phyloP scores from a whole-genome alignment of 768 basidiomycete genomes.

The Suillus clintonianus region DNA sequence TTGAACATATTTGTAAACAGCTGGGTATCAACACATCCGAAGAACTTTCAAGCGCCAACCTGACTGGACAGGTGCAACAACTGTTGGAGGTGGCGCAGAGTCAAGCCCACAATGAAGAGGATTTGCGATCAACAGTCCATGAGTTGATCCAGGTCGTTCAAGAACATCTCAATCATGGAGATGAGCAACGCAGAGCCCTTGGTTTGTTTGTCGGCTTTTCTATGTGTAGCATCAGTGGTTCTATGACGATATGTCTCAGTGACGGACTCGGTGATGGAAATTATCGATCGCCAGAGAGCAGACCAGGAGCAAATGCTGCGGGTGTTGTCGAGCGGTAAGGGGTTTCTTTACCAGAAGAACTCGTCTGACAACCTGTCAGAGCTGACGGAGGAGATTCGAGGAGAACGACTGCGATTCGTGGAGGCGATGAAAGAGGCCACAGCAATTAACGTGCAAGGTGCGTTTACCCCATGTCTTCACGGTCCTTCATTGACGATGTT shows the following conservation, averaged over 20 bases:
- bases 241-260: slow-evolving; percentile 37
- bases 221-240: not conserved
- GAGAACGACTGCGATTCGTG: slow-evolving; percentile 82
- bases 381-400: slow-evolving; percentile 80
- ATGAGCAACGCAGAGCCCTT: slow-evolving; percentile 43
- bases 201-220: slow-evolving; percentile 27
- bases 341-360: not conserved
- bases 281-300: slow-evolving; percentile 69
- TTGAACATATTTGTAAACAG: slow-evolving; percentile 60
- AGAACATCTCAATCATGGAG: slow-evolving; percentile 39
- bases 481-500: not conserved
- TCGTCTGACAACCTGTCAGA: slow-evolving; percentile 42
- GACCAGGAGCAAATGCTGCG: slow-evolving; percentile 74
- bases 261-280: slow-evolving; percentile 54
- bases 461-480: slow-evolving; percentile 11
- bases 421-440: slow-evolving; percentile 97
- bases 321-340: slow-evolving; percentile 62
- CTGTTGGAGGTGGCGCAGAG: slow-evolving; percentile 36
- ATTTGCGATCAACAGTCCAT: slow-evolving; percentile 36
- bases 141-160: slow-evolving; percentile 41
- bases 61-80: slow-evolving; percentile 29
- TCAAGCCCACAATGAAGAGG: slow-evolving; percentile 31
- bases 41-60: slow-evolving; percentile 12
- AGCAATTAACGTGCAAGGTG: slow-evolving; percentile 81
- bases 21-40: slow-evolving; percentile 42